phyloP scores from a whole-genome alignment of 192 early-diverging fungal genomes.

The Lobosporangium transversale region DNA sequence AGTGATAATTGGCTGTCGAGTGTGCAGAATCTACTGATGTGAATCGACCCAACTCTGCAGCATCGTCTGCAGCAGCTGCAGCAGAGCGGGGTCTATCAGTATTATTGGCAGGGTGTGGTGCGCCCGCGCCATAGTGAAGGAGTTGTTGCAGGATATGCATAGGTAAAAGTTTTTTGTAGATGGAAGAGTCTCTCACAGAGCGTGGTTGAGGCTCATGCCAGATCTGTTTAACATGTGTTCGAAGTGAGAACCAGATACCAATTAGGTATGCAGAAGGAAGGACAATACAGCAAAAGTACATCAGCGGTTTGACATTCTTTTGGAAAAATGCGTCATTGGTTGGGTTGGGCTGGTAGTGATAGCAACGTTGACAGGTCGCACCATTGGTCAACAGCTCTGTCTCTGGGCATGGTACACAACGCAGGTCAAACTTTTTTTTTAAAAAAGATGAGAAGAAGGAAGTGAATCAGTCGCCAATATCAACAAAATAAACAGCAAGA shows the following conservation, averaged over 20 bases:
- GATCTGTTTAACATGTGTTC: constrained; percentile 86
- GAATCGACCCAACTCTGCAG: constrained; percentile 44
- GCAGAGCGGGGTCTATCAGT: constrained; percentile 8
- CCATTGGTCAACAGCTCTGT: constrained; percentile 4
- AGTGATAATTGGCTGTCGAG: constrained; percentile 33
- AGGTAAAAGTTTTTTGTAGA: constrained; percentile 59
- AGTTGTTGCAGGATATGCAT: constrained; percentile 60
- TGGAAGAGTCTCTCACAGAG: constrained; percentile 32
- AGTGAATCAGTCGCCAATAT: too few relatives aligned
- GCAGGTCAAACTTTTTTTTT: constrained; percentile 51
- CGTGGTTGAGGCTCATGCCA: constrained; percentile 66
- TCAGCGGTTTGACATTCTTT: constrained; percentile 83
- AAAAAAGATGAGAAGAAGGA: too few relatives aligned
- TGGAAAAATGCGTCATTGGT: constrained; percentile 84
- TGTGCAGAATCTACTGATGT: constrained; percentile 13
- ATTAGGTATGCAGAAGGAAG: constrained; percentile 76
- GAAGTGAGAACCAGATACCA: constrained; percentile 92
- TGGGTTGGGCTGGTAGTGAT: constrained; percentile 69
- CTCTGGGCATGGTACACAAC: constrained; percentile 46
- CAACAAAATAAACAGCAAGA: too few relatives aligned
- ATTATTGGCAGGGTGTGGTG: constrained; percentile 9
- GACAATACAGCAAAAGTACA: constrained; percentile 78
- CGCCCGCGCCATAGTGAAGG: constrained; percentile 39
- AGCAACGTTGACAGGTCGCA: constrained; percentile 68
- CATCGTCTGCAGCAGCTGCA: constrained; percentile 14